Percentiles rank a stretch among this genome's conserved stretches.
These are phyloP conservation scores for Arthrobotrys megalospora DNA, from an alignment of 2,329 filamentous ascomycete species.

Conservation along the genomic window DNA sequence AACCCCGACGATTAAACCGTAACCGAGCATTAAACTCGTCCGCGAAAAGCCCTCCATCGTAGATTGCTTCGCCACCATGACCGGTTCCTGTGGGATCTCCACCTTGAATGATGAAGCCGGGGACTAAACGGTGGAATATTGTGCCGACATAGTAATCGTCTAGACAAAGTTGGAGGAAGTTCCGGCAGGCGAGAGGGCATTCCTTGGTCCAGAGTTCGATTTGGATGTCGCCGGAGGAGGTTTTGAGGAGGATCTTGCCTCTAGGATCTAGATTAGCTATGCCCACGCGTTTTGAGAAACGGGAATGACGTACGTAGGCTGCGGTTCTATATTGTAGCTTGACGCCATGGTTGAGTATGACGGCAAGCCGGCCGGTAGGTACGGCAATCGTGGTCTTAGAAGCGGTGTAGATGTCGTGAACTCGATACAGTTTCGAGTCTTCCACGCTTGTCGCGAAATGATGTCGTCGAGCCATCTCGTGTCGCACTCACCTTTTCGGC, in stretches of 20 bases:
- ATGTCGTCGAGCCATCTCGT: conserved; percentile 2
- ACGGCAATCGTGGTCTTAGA: neutral
- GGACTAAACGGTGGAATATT: conserved; percentile 92
- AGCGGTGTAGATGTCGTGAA: neutral
- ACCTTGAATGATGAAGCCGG: conserved; percentile 93
- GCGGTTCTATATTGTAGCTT: conserved; percentile 58
- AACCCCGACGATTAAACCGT: conserved; percentile 90
- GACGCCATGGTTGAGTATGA: conserved; percentile 42
- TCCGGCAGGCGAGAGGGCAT: conserved; percentile 89
- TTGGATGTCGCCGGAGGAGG: conserved; percentile 87
- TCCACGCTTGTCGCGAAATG: neutral
- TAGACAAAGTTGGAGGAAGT: conserved; percentile 94
- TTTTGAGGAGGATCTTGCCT: conserved; percentile 90
- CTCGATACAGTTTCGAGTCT: neutral
- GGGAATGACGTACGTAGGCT: conserved; percentile 42
- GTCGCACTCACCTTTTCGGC: conserved; percentile 19
- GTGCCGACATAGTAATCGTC: conserved; percentile 96
- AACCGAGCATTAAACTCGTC: conserved; percentile 94
- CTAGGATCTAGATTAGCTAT: conserved; percentile 43
- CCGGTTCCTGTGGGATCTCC: conserved; percentile 95
- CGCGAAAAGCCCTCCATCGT: conserved; percentile 83
- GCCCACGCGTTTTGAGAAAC: neutral
- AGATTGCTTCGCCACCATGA: conserved; percentile 91
- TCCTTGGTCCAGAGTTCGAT: conserved; percentile 97
- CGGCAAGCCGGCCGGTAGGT: neutral